Percentiles rank a stretch among this genome's conserved stretches.
Evolutionary conservation across 192 early-diverging fungal genomes (phyloP).

Genomic region (Pilobolus umbonatus): DNA sequence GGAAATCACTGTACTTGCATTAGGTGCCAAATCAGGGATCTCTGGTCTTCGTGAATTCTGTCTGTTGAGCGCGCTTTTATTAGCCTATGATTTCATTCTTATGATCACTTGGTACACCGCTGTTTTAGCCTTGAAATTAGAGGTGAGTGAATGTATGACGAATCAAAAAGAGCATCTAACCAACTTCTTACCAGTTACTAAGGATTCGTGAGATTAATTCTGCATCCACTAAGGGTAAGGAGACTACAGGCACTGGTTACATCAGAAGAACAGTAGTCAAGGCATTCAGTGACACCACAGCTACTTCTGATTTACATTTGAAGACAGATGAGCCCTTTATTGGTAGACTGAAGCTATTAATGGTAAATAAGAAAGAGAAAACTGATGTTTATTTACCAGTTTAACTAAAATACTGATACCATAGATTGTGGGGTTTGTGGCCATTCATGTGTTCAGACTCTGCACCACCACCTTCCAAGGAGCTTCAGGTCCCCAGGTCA

Average conservation of each 20-base stretch:
- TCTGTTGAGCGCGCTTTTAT: constrained; percentile 70
- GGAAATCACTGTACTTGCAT: constrained; percentile 73
- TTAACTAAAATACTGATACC: background rate
- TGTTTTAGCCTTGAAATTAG: constrained; percentile 83
- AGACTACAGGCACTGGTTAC: constrained; percentile 35
- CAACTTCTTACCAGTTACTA: too few relatives aligned
- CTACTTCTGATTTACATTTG: constrained; percentile 31
- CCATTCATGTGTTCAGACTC: constrained; percentile 59
- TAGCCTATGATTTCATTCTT: constrained; percentile 76
- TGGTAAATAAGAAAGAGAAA: constrained; percentile 20
- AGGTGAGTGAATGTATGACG: too few relatives aligned
- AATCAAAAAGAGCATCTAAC: too few relatives aligned
- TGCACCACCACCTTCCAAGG: constrained; percentile 47
- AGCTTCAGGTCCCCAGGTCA: constrained; percentile 32
- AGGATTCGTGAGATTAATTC: constrained; percentile 41
- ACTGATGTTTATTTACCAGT: background rate
- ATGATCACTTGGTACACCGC: constrained; percentile 86
- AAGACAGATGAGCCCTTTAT: constrained; percentile 46
- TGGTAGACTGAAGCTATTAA: constrained; percentile 52
- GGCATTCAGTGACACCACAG: constrained; percentile 47
- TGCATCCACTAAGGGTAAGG: background rate
- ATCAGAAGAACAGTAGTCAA: constrained; percentile 55
- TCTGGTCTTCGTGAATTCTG: constrained; percentile 78
- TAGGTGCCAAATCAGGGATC: constrained; percentile 74
- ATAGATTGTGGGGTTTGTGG: constrained; percentile 56